Percentiles rank a stretch among this genome's conserved stretches.
Evolutionary conservation across 2,329 filamentous ascomycete species (phyloP).

Genomic region (Chaetomium sp.): DNA sequence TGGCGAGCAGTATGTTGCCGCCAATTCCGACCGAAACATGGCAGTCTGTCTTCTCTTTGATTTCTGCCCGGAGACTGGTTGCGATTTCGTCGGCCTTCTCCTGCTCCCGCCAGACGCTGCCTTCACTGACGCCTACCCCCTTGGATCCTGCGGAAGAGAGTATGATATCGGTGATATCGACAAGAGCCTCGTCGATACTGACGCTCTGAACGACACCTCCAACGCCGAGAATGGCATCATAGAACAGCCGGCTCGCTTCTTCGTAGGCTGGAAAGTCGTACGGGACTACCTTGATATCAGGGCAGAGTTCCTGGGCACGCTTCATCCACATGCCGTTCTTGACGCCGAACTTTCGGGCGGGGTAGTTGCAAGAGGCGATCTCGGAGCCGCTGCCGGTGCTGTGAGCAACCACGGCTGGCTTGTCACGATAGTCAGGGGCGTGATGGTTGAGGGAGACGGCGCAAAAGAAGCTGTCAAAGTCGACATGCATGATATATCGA

Average conservation of each 20-base stretch:
- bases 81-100: slow-evolving; percentile 75
- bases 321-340: slow-evolving; percentile 99
- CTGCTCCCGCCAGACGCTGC: slow-evolving; percentile 75
- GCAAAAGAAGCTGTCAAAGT: slow-evolving; percentile 98
- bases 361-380: slow-evolving; percentile 97
- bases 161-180: slow-evolving; percentile 78
- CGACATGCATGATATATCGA: slow-evolving; percentile 89
- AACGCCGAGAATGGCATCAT: slow-evolving; percentile 76
- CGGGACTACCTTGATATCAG: slow-evolving; percentile 83
- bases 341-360: slow-evolving; percentile 79
- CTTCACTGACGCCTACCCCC: slow-evolving; percentile 66
- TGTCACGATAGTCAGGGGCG: slow-evolving; percentile 71
- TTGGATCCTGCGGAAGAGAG: slow-evolving; percentile 66
- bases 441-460: slow-evolving; percentile 84
- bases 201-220: slow-evolving; percentile 91
- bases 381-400: slow-evolving; percentile 83
- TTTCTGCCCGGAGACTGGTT: slow-evolving; percentile 62
- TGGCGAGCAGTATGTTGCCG: slow-evolving; percentile 85
- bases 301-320: slow-evolving; percentile 76
- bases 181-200: slow-evolving; percentile 90
- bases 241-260: slow-evolving; percentile 84
- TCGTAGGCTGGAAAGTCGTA: slow-evolving; percentile 97
- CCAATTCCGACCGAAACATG: slow-evolving; percentile 92
- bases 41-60: slow-evolving; percentile 78
- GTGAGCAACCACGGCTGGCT: slow-evolving; percentile 87